Evolutionary conservation across 2,329 filamentous ascomycete species (phyloP).

Genomic region (Fusarium circinatum): DNA sequence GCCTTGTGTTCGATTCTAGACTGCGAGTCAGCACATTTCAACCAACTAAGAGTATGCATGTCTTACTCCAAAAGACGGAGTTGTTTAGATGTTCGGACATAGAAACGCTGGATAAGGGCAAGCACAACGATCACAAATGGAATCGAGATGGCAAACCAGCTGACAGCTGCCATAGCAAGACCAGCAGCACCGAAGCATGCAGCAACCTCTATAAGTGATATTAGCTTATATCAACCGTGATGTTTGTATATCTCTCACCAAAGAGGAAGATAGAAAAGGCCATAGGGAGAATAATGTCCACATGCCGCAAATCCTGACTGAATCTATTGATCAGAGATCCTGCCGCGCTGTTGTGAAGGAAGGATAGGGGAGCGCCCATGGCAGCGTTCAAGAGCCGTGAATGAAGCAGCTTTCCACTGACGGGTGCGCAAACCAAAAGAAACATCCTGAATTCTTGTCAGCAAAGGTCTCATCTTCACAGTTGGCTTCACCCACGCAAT

Average conservation of each 20-base stretch:
- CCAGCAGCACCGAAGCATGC: conserved; percentile 56
- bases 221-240: background rate
- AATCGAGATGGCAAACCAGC: conserved; percentile 57
- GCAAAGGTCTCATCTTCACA: background rate
- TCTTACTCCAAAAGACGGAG: conserved; percentile 60
- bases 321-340: conserved; percentile 50
- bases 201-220: conserved; percentile 32
- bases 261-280: conserved; percentile 42
- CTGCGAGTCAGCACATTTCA: background rate
- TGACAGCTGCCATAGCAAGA: conserved; percentile 56
- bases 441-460: conserved; percentile 36
- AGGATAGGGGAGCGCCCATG: conserved; percentile 43
- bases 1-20: conserved; percentile 48
- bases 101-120: conserved; percentile 61
- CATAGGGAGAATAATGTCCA: conserved; percentile 52
- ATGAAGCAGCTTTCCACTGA: conserved; percentile 42
- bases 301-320: conserved; percentile 55
- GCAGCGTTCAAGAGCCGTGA: conserved; percentile 38
- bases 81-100: conserved; percentile 66
- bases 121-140: conserved; percentile 55
- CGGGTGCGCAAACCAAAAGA: conserved; percentile 41
- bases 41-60: background rate
- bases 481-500: conserved; percentile 35
- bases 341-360: conserved; percentile 43
- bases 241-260: conserved; percentile 13